phyloP scores from a whole-genome alignment of 1,284 basidiomycete species.

The Athelia psychrophila region DNA sequence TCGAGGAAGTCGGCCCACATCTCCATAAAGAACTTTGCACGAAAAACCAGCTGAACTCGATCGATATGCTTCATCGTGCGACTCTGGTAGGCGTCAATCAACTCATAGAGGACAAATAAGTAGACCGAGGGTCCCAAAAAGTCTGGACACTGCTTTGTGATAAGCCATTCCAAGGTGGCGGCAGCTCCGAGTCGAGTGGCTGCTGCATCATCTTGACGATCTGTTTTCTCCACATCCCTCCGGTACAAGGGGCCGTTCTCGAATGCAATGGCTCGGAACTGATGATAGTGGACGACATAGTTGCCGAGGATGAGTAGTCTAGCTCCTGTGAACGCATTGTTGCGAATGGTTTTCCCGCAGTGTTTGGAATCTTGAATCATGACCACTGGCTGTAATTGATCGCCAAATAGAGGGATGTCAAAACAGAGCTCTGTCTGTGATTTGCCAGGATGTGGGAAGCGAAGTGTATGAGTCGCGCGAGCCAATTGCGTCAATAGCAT shows the following conservation, averaged over 20 bases:
- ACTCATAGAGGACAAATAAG: constrained; percentile 33
- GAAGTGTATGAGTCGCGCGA: not conserved
- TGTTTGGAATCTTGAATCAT: constrained; percentile 19
- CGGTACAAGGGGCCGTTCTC: constrained; percentile 11
- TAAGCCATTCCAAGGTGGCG: constrained; percentile 13
- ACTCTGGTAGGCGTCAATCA: constrained; percentile 33
- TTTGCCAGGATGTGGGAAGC: constrained; percentile 10
- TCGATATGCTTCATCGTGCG: constrained; percentile 20
- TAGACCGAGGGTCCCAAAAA: constrained; percentile 19
- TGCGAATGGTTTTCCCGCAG: constrained; percentile 15
- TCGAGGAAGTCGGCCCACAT: constrained; percentile 29
- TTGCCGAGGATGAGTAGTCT: constrained; percentile 12
- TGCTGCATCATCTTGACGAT: constrained; percentile 14
- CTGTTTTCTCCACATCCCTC: constrained; percentile 10
- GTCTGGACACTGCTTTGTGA: constrained; percentile 13
- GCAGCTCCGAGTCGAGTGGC: constrained; percentile 18
- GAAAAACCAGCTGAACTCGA: constrained; percentile 29
- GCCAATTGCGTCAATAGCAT: not conserved
- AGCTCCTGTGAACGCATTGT: constrained; percentile 17
- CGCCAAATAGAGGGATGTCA: constrained; percentile 8
- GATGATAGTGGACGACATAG: constrained; percentile 9
- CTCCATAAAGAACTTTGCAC: constrained; percentile 30
- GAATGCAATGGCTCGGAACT: constrained; percentile 9
- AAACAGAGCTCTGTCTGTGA: not conserved
- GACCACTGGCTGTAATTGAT: constrained; percentile 5